Conservation (phyloP, 352 stramenopile species). For the Phytophthora sp. region DNA sequence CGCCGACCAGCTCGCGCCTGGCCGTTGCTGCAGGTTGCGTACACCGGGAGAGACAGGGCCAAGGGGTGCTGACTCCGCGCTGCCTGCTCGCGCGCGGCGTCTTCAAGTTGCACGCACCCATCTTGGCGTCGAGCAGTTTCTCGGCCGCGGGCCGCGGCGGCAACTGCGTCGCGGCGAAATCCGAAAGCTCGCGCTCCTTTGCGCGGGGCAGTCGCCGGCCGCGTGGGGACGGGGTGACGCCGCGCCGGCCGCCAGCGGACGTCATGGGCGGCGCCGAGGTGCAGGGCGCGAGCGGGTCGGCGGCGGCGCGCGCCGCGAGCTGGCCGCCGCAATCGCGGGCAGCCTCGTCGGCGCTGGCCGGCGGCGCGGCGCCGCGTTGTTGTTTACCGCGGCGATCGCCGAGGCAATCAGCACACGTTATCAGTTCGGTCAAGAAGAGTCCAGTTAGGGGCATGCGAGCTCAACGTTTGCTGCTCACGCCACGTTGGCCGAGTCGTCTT, state of each 20-base stretch:
- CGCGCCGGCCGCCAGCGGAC: neutral
- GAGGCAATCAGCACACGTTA: slow-evolving; percentile 28
- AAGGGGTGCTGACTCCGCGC: slow-evolving; percentile 12
- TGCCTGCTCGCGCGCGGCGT: neutral
- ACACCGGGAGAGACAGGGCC: slow-evolving; percentile 20
- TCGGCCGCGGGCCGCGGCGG: neutral
- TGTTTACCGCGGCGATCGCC: slow-evolving; percentile 9
- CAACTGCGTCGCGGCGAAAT: slow-evolving; percentile 25
- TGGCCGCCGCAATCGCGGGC: no score
- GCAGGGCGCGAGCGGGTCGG: neutral
- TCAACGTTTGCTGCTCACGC: slow-evolving; percentile 19
- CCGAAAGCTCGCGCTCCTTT: slow-evolving; percentile 20
- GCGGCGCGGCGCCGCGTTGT: neutral
- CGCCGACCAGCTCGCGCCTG: slow-evolving; percentile 8
- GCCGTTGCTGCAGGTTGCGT: neutral
- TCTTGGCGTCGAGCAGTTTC: slow-evolving; percentile 32
- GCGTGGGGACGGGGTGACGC: neutral
- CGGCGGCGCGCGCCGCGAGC: neutral
- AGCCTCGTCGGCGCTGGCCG: neutral
- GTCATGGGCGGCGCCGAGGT: slow-evolving; percentile 8
- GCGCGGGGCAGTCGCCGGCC: slow-evolving; percentile 10
- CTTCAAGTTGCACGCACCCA: slow-evolving; percentile 35
- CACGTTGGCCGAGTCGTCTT: slow-evolving; percentile 14
- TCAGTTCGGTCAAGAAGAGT: slow-evolving; percentile 44
- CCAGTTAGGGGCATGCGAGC: slow-evolving; percentile 19